Base-by-base conservation (phyloP, 2,329 filamentous ascomycete genomes). In the Lachnellula hyalina region DNA sequence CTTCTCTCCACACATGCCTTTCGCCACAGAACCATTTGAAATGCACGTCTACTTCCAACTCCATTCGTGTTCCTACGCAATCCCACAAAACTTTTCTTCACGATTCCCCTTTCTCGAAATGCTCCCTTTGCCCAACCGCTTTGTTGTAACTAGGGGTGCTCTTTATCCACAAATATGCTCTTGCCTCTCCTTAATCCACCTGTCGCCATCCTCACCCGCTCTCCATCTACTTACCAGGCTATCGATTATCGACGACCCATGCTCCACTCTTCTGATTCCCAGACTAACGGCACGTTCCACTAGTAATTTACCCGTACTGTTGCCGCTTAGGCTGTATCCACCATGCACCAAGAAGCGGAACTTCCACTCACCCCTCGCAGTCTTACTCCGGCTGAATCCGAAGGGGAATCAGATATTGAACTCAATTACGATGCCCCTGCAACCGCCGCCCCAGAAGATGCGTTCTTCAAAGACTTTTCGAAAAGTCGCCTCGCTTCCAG, bases 381-480 rank as follows among this genome's bases (percentile, higher is more conserved):
- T 42, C 19, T 46, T 17, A 23, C 34, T 23, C 40, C 44, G 6
- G 23, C 44, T 3, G 9, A 36, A 12, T 35, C 36, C 15, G 49
- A 46, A 32, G 49, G 36, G 12, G 25, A 15, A 15, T 51, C 41
- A 12, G 49, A 51, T 6, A 11, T 35, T 25, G 49, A 51, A 15
- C 49, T 51, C 23, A 51, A 46, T 21, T 51, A 51, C 41, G 41
- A 38, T n/a, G 25, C 41, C 11, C 48, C 48, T 8, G 40, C 40
- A 17, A 45, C 41, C 21, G 32, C 49, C 17, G 49, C 49, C 14
- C 49, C 49, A 7, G 49, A 51, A 46, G 41, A 51, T 21, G 49
- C 38, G 2, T 51, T 45, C 32, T 51, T 51, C 28, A 34, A 46
- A 17, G 23, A 28, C 28, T 34, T 51, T 12, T 7, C 14, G 14